Conservation (phyloP, 768 basidiomycete species). For the Tricholoma flavovirens region DNA sequence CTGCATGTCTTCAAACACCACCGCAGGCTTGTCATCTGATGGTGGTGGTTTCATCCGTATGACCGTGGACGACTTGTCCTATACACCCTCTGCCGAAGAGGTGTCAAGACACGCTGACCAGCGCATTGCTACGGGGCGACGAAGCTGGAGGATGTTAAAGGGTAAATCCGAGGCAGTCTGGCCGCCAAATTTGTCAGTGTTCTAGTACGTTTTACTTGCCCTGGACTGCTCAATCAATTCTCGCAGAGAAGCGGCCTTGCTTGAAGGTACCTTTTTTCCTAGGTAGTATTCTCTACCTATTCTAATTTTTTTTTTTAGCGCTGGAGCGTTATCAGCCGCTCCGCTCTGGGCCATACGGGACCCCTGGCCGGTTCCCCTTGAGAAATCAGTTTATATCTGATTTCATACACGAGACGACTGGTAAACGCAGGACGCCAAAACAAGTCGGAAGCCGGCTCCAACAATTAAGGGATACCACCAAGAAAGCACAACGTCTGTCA, state of each 20-base stretch:
- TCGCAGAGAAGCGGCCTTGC: constrained; percentile 41
- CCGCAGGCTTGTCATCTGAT: neutral
- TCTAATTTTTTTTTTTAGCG: constrained; percentile 24
- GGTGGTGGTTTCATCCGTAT: neutral
- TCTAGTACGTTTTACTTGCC: neutral
- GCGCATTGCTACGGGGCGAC: constrained; percentile 39
- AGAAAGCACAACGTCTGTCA: constrained; percentile 34
- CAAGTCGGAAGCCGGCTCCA: constrained; percentile 57
- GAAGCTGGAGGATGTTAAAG: constrained; percentile 51
- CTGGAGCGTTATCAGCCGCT: constrained; percentile 45
- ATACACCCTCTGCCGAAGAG: constrained; percentile 33
- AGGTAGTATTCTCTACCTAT: neutral
- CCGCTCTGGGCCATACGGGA: constrained; percentile 41
- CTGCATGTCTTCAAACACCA: neutral
- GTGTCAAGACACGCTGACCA: constrained; percentile 23
- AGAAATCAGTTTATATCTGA: constrained; percentile 60
- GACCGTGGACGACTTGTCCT: constrained; percentile 37
- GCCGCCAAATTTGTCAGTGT: constrained; percentile 42
- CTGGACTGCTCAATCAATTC: neutral
- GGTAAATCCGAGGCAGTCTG: constrained; percentile 51
- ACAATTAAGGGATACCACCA: constrained; percentile 48
- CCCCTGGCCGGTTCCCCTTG: constrained; percentile 51
- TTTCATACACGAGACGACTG: constrained; percentile 46
- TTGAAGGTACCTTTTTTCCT: constrained; percentile 36
- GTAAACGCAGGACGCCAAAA: constrained; percentile 48